Evolutionary conservation across 805 yeast genomes (phyloP), one percentile per base, ranked within the genome.

Genomic region (Debaryomyces prosopidis): DNA sequence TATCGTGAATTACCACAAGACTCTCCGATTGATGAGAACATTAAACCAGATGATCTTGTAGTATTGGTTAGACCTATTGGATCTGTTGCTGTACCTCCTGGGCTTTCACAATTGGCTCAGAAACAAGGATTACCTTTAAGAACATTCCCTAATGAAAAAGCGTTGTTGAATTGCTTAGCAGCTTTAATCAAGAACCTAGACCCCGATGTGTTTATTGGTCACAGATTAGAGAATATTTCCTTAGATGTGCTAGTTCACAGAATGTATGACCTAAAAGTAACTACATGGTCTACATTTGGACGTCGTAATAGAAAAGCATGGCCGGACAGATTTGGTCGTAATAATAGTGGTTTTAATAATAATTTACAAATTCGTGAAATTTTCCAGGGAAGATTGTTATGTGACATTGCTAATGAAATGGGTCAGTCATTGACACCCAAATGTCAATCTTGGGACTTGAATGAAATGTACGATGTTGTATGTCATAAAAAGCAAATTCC

Each of bases 361-460:
- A 79, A 71, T 51, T 75, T 80, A 53, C 75, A 78, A 34, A 74
- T 88, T 14, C 73, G 86, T 41, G 90, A 88, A 45, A 77, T 89
- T 16, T 77, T 85, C 58, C 81, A 90, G 32, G 99, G 99, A 31
- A 77, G 99, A 55, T 75, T 94, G 45, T 58, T 92, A 38, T 89
- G 97, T 76, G 99, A 94, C 66, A 82, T 94, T 59, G 89, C 92
- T 42, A 94, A 94, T 65, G 96, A 89, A 58, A 80, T 91, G 82
- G 99, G 98, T 40, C 94, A 87, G 62, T 91, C 97, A 0, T 72
- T 92, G 50, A 89, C 97, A 3, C 73, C 85, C 4, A 89, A 90
- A 62, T 94, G 98, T 68, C 96, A 89, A 64, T 87, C 92, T 14
- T 94, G 96, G 97, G 95, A 89, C 47, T 73, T 94, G 46, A 75